A percentile compares a stretch with the other conserved stretches of the same genome.
Conservation (phyloP, 1,139 yeast genomes). For the Pichia sp. region DNA sequence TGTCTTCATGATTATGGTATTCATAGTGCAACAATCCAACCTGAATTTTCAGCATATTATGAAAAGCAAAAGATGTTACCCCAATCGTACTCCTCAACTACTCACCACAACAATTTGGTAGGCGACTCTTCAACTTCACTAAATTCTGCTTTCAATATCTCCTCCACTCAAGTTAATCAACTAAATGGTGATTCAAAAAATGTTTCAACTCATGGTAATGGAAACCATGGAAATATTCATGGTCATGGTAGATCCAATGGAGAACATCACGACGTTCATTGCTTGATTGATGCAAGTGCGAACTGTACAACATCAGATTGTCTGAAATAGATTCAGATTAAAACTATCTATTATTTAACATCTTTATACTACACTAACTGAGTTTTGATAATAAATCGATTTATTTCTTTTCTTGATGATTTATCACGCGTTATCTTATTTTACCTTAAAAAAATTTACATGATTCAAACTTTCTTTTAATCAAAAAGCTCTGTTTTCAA, state of each 20-base stretch:
- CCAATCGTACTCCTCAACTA: slow-evolving; percentile 21
- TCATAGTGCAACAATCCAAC: slow-evolving; percentile 93
- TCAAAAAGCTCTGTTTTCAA: too few species aligned
- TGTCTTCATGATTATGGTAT: slow-evolving; percentile 80
- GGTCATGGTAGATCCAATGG: slow-evolving; percentile 16
- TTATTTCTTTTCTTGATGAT: too few species aligned
- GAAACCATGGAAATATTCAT: slow-evolving; percentile 20
- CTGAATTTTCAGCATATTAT: slow-evolving; percentile 50
- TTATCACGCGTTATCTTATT: too few species aligned
- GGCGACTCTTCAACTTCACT: slow-evolving; percentile 1
- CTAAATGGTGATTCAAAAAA: not conserved
- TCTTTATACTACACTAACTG: too few species aligned
- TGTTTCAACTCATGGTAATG: not conserved
- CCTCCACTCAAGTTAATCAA: not conserved
- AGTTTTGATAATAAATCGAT: too few species aligned
- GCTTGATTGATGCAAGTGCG: slow-evolving; percentile 40
- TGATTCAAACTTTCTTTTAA: too few species aligned
- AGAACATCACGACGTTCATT: slow-evolving; percentile 23
- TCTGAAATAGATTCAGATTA: slow-evolving; percentile 21
- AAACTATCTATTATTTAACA: too few species aligned
- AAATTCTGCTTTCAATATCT: slow-evolving; percentile 10
- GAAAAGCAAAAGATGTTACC: slow-evolving; percentile 25
- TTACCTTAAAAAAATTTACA: too few species aligned
- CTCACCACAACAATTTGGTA: not conserved
- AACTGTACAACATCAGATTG: slow-evolving; percentile 40